Evolutionary conservation across 768 basidiomycete species (phyloP).

Genomic region (Favolaschia claudopus): DNA sequence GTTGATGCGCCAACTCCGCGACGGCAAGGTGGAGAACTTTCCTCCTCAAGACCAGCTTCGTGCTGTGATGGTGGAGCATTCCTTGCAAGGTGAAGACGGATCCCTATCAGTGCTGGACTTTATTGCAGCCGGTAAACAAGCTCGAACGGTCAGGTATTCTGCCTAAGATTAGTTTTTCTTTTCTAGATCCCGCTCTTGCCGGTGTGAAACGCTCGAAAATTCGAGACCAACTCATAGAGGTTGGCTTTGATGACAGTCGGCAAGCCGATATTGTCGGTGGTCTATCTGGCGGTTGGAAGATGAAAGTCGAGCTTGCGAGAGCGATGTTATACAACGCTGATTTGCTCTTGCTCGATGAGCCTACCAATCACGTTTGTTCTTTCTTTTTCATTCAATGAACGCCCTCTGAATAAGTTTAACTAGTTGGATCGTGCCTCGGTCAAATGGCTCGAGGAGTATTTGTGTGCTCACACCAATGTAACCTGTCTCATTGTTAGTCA

Average conservation of each 20-base stretch:
- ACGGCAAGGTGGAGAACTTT: conserved; percentile 96
- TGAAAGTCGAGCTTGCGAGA: conserved; percentile 95
- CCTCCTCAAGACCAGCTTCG: conserved; percentile 87
- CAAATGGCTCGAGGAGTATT: conserved; percentile 90
- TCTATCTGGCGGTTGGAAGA: conserved; percentile 98
- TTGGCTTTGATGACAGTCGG: conserved; percentile 89
- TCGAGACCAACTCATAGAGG: conserved; percentile 79
- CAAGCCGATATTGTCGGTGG: conserved; percentile 88
- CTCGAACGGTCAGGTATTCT: conserved; percentile 1
- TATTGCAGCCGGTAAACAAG: conserved; percentile 75
- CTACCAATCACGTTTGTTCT: conserved; percentile 85
- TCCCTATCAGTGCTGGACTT: conserved; percentile 87
- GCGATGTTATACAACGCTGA: conserved; percentile 98
- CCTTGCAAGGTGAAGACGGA: conserved; percentile 92
- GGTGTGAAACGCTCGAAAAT: conserved; percentile 74
- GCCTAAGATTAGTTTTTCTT: background rate
- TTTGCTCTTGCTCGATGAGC: conserved; percentile 87
- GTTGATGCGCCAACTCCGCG: conserved; percentile 92
- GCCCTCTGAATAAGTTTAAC: conserved; percentile 11
- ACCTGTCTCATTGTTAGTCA: conserved; percentile 96
- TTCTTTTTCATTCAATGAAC: conserved; percentile 23
- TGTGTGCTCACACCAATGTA: conserved; percentile 80
- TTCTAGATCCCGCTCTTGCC: conserved; percentile 72
- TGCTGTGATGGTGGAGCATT: conserved; percentile 97
- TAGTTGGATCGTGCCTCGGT: conserved; percentile 87